Evolutionary conservation across 495 filamentous ascomycete genomes (phyloP).

Genomic region (Hypomontagnella submonticulosa): DNA sequence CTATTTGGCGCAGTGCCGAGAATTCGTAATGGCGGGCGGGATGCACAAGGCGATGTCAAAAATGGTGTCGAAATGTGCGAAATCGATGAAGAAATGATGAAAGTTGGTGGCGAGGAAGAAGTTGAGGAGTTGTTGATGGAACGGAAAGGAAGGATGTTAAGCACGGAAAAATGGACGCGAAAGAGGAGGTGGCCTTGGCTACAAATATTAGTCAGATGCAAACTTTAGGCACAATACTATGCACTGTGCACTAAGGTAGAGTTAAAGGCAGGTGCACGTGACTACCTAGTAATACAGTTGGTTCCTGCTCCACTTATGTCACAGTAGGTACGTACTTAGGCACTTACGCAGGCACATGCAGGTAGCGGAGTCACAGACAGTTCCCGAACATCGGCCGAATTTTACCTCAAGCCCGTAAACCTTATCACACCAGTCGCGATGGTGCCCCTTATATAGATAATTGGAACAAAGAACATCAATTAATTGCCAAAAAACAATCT

Average conservation of each 20-base stretch:
- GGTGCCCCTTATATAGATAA: no score
- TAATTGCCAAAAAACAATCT: no score
- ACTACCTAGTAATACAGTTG: not conserved
- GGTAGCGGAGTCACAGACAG: no score
- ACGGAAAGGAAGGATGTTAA: constrained; percentile 17
- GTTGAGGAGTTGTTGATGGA: constrained; percentile 15
- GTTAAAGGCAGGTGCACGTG: not conserved
- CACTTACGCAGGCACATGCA: no score
- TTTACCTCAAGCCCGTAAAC: no score
- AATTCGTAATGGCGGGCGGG: not conserved
- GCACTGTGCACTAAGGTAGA: not conserved
- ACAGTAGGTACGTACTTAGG: no score
- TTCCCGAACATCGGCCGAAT: no score
- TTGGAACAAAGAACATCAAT: no score
- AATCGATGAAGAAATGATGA: constrained; percentile 25
- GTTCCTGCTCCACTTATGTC: no score
- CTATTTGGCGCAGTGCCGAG: constrained; percentile 2
- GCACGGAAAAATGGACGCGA: constrained; percentile 26
- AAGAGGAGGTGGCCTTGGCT: constrained; percentile 26
- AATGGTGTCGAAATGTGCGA: constrained; percentile 6
- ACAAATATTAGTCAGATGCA: constrained; percentile 25
- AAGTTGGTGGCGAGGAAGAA: constrained; percentile 14
- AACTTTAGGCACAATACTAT: constrained; percentile 8
- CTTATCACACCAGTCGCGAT: no score
- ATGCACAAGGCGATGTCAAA: constrained; percentile 17